Conservation (phyloP, 148 eudicot species). For the Rhododendron molle region DNA sequence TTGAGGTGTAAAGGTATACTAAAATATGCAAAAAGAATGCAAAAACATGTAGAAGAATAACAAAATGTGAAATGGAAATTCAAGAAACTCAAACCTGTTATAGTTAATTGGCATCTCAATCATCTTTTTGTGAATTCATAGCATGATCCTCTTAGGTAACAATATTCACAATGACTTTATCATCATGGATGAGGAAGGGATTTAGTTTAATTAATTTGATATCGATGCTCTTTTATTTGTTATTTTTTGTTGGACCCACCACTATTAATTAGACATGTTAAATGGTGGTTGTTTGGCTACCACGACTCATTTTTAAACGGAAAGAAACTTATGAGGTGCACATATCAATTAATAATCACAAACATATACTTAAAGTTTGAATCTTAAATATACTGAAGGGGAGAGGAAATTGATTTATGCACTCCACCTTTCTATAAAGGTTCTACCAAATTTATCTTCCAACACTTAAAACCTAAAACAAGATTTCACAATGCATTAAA, state of each 20-base stretch:
- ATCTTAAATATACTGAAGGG: neutral
- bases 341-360: neutral
- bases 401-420: neutral
- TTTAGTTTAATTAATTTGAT: neutral
- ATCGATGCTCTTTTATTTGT: neutral
- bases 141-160: neutral
- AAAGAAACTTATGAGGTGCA: neutral
- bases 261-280: neutral
- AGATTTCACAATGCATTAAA: too few species aligned
- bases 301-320: neutral
- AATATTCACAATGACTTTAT: conserved; percentile 10
- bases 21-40: neutral
- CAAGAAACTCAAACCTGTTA: neutral
- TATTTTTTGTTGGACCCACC: conserved; percentile 10
- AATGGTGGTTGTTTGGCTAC: neutral
- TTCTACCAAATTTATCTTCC: neutral
- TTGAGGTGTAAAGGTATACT: neutral
- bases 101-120: neutral
- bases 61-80: neutral
- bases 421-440: neutral
- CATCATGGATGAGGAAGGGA: conserved; percentile 13
- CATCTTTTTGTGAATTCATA: neutral
- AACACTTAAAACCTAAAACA: neutral
- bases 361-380: neutral
- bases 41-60: neutral